A percentile compares a stretch with the other conserved stretches of the same genome.
phyloP scores from a whole-genome alignment of 2,329 filamentous ascomycete species.

The Hypoxylon sp. region DNA sequence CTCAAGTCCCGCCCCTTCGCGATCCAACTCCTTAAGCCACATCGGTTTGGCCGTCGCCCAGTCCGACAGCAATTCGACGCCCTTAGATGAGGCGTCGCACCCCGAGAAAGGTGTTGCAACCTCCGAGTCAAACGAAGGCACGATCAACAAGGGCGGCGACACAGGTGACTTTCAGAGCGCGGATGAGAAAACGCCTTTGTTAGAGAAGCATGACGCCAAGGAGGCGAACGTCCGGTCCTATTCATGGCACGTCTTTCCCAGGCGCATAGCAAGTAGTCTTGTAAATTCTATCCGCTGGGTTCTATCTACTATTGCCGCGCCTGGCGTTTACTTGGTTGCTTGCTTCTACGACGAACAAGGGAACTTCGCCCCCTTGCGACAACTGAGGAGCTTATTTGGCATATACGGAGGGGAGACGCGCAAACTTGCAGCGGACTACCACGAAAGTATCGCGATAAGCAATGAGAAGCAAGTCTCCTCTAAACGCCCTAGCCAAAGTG shows the following conservation, averaged over 20 bases:
- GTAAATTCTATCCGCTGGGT: slow-evolving; percentile 84
- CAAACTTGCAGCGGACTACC: slow-evolving; percentile 64
- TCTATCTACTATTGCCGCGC: slow-evolving; percentile 82
- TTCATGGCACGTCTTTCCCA: slow-evolving; percentile 72
- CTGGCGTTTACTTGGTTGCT: slow-evolving; percentile 85
- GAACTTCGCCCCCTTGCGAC: slow-evolving; percentile 82
- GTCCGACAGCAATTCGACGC: slow-evolving; percentile 55
- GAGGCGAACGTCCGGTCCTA: slow-evolving; percentile 57
- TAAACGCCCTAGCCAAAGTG: slow-evolving; percentile 49
- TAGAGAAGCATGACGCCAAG: slow-evolving; percentile 59
- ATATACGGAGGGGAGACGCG: slow-evolving; percentile 59
- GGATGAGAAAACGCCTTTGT: slow-evolving; percentile 79
- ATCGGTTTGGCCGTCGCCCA: slow-evolving; percentile 63
- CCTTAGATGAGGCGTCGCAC: slow-evolving; percentile 54
- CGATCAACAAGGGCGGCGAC: slow-evolving; percentile 55
- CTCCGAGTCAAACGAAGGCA: slow-evolving; percentile 57
- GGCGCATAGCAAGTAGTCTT: slow-evolving; percentile 78
- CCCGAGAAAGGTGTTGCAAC: slow-evolving; percentile 49
- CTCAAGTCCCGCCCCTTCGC: slow-evolving; percentile 68
- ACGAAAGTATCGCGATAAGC: slow-evolving; percentile 50
- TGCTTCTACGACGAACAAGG: slow-evolving; percentile 87
- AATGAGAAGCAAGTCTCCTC: slow-evolving; percentile 52
- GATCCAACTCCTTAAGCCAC: slow-evolving; percentile 73
- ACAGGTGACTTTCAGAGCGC: slow-evolving; percentile 50
- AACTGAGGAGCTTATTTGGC: slow-evolving; percentile 76